These are phyloP conservation scores for Fusarium nodosum DNA, from an alignment of 2,329 filamentous ascomycete genomes.

Conservation along the genomic window DNA sequence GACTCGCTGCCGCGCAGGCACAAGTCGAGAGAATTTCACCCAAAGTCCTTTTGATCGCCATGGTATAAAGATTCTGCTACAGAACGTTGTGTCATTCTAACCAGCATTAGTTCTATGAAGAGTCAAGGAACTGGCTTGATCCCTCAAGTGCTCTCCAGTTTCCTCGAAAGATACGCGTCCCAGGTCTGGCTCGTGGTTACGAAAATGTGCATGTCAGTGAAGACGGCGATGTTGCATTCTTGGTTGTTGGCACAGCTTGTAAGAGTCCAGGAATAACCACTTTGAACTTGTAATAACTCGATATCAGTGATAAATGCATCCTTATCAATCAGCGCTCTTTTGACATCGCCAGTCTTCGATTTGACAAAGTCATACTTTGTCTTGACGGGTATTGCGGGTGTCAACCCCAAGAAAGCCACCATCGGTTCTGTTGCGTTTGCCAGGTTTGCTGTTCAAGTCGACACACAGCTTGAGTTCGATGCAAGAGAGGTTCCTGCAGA, in stretches of 20 bases:
- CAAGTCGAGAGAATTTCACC: conserved; percentile 6
- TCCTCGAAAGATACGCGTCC: conserved; percentile 23
- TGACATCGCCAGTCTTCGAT: conserved; percentile 33
- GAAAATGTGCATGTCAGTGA: conserved; percentile 28
- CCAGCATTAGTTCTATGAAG: conserved; percentile 14
- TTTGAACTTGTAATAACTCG: accelerated
- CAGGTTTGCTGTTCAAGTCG: conserved; percentile 41
- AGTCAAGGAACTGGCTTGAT: conserved; percentile 32
- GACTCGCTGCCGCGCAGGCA: background rate
- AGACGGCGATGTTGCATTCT: conserved; percentile 15
- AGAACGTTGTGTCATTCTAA: background rate
- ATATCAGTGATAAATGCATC: conserved; percentile 33
- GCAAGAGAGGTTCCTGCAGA: conserved; percentile 35
- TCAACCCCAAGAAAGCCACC: conserved; percentile 40
- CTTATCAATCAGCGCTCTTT: conserved; percentile 29
- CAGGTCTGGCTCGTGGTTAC: conserved; percentile 32
- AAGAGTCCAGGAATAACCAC: accelerated
- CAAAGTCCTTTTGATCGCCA: conserved; percentile 35
- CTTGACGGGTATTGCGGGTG: conserved; percentile 40
- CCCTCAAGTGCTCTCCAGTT: conserved; percentile 20
- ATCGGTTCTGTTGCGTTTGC: conserved; percentile 43
- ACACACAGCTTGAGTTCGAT: conserved; percentile 38
- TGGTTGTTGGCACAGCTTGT: conserved; percentile 38
- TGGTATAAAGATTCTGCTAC: background rate
- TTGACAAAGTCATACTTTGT: conserved; percentile 39